A percentile compares a stretch with the other conserved stretches of the same genome.
These are phyloP conservation scores for Lolium perenne DNA, from an alignment of 176 grass and related monocot species.

Conservation along the genomic window DNA sequence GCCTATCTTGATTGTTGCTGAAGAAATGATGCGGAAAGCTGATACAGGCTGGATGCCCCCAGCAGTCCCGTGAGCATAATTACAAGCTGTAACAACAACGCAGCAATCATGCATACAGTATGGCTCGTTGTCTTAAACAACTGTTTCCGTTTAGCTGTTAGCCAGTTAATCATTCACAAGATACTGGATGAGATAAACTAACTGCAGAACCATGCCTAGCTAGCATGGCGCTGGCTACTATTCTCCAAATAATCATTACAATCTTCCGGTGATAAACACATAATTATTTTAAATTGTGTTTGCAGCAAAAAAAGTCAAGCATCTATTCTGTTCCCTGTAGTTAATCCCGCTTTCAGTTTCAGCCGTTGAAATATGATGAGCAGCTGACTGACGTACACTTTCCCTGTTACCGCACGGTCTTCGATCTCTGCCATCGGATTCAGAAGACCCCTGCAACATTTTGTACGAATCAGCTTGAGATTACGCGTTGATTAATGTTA, in stretches of 20 bases:
- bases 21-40: conserved; percentile 9
- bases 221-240: conserved; percentile 36
- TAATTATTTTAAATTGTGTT: not conserved
- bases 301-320: conserved; percentile 47
- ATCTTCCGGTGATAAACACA: conserved; percentile 7
- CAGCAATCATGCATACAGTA: not conserved
- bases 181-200: conserved; percentile 34
- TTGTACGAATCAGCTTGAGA: too few species aligned
- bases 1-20: conserved; percentile 36
- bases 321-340: not conserved
- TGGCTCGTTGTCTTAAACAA: not conserved
- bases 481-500: too few species aligned
- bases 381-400: not conserved
- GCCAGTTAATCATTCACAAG: conserved; percentile 35
- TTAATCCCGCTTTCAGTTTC: conserved; percentile 29
- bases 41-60: not conserved
- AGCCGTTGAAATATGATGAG: conserved; percentile 43
- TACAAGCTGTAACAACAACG: conserved; percentile 49
- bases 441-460: too few species aligned
- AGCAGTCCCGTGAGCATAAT: conserved; percentile 20
- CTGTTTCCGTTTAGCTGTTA: conserved; percentile 18
- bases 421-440: not conserved
- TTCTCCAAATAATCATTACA: conserved; percentile 32
- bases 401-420: conserved; percentile 17
- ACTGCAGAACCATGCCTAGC: not conserved